Evolutionary conservation across 2,329 filamentous ascomycete genomes (phyloP).

Genomic region (Fusarium torreyae): DNA sequence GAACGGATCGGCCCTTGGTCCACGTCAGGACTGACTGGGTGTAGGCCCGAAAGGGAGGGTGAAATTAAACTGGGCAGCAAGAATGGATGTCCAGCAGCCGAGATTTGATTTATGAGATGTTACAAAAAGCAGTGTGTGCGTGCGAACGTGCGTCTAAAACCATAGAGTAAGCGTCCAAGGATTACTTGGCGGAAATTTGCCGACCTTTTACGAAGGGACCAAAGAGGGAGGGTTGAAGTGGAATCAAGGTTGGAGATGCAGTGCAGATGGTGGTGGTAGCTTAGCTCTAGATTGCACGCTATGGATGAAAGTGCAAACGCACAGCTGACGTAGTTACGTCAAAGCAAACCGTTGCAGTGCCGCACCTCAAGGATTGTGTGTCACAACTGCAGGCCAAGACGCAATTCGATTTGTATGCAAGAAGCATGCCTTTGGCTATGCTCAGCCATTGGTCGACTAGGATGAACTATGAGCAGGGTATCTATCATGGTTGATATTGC

Average conservation of each 20-base stretch:
- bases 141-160: neutral
- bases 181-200: constrained; percentile 22
- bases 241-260: constrained; percentile 38
- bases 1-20: constrained; percentile 51
- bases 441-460: constrained; percentile 38
- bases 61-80: constrained; percentile 43
- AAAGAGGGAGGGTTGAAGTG: constrained; percentile 18
- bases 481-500: constrained; percentile 5
- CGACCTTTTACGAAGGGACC: neutral
- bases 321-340: constrained; percentile 36
- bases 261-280: constrained; percentile 4
- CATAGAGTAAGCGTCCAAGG: neutral
- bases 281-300: neutral
- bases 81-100: constrained; percentile 17
- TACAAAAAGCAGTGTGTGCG: constrained; percentile 20
- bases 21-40: constrained; percentile 45
- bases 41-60: constrained; percentile 32
- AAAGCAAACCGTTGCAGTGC: constrained; percentile 33
- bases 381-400: constrained; percentile 48
- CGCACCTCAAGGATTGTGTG: constrained; percentile 35
- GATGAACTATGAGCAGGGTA: constrained; percentile 20
- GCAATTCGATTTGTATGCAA: constrained; percentile 41
- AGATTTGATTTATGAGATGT: constrained; percentile 27
- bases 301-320: constrained; percentile 19
- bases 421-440: constrained; percentile 43